Percentiles rank a stretch among this genome's conserved stretches.
These are phyloP conservation scores for Pleodorina starrii DNA, from an alignment of 139 green algal genomes.

Conservation along the genomic window DNA sequence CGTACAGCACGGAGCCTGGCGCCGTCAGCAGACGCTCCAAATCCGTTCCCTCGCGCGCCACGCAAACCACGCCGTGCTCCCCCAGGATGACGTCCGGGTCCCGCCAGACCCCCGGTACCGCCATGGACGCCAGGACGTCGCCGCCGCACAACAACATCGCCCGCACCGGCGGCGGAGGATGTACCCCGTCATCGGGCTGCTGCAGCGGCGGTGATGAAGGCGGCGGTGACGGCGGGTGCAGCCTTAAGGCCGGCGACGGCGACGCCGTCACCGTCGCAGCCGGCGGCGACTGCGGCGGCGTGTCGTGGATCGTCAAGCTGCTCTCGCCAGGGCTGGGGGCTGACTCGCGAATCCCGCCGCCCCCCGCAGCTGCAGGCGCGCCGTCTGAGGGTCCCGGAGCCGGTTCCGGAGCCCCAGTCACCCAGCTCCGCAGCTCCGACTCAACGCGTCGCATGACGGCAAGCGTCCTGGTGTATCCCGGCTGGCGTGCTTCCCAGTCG, in stretches of 20 bases:
- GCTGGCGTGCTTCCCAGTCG: conserved; percentile 81
- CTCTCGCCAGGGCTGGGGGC: too few relatives aligned
- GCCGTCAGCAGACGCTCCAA: conserved; percentile 44
- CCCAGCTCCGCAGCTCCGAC: conserved; percentile 25
- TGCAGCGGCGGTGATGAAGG: too few relatives aligned
- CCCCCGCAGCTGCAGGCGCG: too few relatives aligned
- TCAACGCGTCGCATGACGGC: conserved; percentile 73
- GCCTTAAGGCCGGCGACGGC: too few relatives aligned
- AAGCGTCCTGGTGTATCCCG: conserved; percentile 78
- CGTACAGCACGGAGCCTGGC: conserved; percentile 28
- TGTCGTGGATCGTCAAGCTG: too few relatives aligned
- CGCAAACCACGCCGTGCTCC: conserved; percentile 72
- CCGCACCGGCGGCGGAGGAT: background rate
- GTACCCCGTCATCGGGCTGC: too few relatives aligned
- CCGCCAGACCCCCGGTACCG: conserved; percentile 78
- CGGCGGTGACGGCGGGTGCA: too few relatives aligned
- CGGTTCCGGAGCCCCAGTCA: conserved; percentile 8
- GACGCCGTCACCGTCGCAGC: too few relatives aligned
- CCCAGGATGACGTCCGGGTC: conserved; percentile 70
- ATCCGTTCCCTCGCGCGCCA: conserved; percentile 62
- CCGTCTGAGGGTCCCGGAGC: too few relatives aligned
- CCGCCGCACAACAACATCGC: conserved; percentile 84
- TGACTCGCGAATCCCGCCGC: too few relatives aligned
- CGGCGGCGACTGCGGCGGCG: too few relatives aligned
- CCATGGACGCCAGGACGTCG: conserved; percentile 83